Evolutionary conservation across 441 rosid genomes (phyloP).

Genomic region (Croton setiger): DNA sequence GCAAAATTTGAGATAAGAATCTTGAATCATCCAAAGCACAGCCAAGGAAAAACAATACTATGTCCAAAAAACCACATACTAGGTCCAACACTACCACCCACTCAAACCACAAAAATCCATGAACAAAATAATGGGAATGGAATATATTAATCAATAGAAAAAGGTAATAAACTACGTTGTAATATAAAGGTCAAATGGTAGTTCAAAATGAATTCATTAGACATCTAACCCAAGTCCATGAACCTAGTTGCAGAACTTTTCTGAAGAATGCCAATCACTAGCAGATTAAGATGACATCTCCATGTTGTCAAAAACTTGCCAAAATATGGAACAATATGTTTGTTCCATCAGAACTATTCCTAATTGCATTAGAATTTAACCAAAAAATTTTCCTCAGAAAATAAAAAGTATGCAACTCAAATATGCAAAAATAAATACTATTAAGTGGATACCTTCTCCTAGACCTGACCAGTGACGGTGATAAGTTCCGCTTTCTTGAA

Average conservation of each 20-base stretch:
- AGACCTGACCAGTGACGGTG: constrained; percentile 84
- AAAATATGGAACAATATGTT: constrained; percentile 3
- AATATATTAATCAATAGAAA: background rate
- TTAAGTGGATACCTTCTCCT: constrained; percentile 53
- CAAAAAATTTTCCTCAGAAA: constrained; percentile 10
- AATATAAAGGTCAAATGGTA: background rate
- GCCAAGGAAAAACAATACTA: constrained; percentile 7
- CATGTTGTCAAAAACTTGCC: background rate
- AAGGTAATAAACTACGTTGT: background rate
- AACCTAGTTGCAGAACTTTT: too few species aligned
- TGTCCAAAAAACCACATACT: background rate
- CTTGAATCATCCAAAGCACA: background rate
- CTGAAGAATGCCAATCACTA: too few species aligned
- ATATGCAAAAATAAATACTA: constrained; percentile 8
- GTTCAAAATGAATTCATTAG: background rate
- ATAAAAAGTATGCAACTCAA: background rate
- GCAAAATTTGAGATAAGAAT: background rate
- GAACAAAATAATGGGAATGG: background rate
- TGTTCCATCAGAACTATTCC: constrained; percentile 3
- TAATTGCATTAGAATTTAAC: background rate
- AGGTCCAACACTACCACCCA: background rate
- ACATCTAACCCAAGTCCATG: background rate
- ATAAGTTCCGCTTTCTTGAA: constrained; percentile 48
- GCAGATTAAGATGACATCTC: too few species aligned
- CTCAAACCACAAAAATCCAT: background rate